These are phyloP conservation scores for Torulaspora pretoriensis DNA, from an alignment of 1,139 yeast genomes.

Conservation along the genomic window DNA sequence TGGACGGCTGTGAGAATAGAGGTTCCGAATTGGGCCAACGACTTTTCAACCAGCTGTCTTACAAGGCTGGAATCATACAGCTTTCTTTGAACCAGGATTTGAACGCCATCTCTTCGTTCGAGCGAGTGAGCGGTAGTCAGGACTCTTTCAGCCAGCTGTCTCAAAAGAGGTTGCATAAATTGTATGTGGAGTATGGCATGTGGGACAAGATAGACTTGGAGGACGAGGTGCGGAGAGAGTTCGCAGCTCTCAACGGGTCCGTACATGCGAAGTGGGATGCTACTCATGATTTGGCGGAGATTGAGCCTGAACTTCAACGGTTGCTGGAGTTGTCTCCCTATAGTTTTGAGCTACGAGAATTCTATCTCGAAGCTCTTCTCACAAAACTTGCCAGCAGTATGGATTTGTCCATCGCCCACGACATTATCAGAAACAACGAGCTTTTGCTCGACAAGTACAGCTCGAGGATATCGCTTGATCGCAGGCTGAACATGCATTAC, in stretches of 20 bases:
- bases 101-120: conserved; percentile 27
- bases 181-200: conserved; percentile 30
- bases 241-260: conserved; percentile 14
- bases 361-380: conserved; percentile 18
- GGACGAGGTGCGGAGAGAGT: conserved; percentile 10
- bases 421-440: conserved; percentile 24
- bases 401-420: conserved; percentile 22
- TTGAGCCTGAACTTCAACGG: conserved; percentile 18
- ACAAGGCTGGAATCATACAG: conserved; percentile 31
- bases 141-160: conserved; percentile 26
- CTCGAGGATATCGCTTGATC: conserved; percentile 18
- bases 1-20: conserved; percentile 13
- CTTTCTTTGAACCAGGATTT: conserved; percentile 28
- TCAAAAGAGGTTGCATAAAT: conserved; percentile 21
- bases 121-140: conserved; percentile 16
- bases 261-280: conserved; percentile 10
- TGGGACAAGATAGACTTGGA: conserved; percentile 25
- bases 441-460: conserved; percentile 27
- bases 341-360: conserved; percentile 15
- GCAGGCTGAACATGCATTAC: conserved; percentile 24
- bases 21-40: conserved; percentile 2
- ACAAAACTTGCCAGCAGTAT: conserved; percentile 14
- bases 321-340: conserved; percentile 25
- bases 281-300: conserved; percentile 3
- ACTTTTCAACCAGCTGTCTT: conserved; percentile 22